Percentiles rank a stretch among this genome's conserved stretches.
phyloP scores from a whole-genome alignment of 1,139 yeast genomes.

The Pichia sp. region DNA sequence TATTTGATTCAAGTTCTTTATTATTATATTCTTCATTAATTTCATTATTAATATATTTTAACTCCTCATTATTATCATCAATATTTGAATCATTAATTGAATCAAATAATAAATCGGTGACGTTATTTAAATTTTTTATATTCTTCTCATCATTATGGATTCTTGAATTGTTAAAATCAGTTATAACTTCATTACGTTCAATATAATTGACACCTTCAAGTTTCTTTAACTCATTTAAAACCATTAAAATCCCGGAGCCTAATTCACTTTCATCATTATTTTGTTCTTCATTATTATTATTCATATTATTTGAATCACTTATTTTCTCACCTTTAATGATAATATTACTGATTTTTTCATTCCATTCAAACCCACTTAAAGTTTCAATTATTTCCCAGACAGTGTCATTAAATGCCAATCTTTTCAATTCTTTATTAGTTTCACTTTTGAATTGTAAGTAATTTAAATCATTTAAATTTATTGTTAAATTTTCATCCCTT shows the following conservation, averaged over 20 bases:
- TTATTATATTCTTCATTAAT: background rate
- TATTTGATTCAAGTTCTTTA: background rate
- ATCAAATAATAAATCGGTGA: constrained; percentile 15
- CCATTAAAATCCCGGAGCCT: constrained; percentile 7
- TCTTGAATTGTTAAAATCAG: background rate
- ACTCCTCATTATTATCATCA: background rate
- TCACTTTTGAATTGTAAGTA: background rate
- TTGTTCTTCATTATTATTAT: too few relatives aligned
- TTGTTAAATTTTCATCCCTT: background rate
- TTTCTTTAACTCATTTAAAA: constrained; percentile 6
- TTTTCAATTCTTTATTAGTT: constrained; percentile 4
- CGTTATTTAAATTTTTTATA: constrained; percentile 1
- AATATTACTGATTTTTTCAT: background rate
- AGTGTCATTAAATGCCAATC: constrained; percentile 1
- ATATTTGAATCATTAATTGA: constrained; percentile 4
- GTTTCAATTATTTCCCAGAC: constrained; percentile 11
- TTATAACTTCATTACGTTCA: background rate
- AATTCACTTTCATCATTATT: background rate
- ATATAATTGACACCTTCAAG: background rate
- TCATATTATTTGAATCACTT: too few relatives aligned
- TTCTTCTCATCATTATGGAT: background rate
- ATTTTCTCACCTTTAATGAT: background rate
- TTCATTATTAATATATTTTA: background rate
- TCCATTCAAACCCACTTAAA: constrained; percentile 14
- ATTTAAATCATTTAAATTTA: constrained; percentile 1